These are phyloP conservation scores for Pleurotus platypus DNA, from an alignment of 768 basidiomycete genomes.

Conservation along the genomic window DNA sequence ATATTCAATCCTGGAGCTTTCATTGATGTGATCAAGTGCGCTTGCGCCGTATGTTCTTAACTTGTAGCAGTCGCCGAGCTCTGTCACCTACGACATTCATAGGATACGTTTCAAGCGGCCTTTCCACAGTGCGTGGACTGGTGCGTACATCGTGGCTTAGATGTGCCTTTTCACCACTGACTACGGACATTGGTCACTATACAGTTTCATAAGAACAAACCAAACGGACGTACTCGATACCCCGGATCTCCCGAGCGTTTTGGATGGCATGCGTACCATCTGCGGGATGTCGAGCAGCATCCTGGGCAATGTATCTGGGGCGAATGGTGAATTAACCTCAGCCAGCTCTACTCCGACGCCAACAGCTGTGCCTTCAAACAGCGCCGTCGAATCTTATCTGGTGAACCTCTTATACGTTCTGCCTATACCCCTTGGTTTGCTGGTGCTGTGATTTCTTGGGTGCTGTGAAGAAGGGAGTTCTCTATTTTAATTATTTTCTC, in stretches of 20 bases:
- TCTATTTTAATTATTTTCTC: neutral
- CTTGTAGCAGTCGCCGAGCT: conserved; percentile 34
- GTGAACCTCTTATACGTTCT: neutral
- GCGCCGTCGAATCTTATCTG: neutral
- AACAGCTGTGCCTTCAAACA: conserved; percentile 16
- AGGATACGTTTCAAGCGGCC: conserved; percentile 35
- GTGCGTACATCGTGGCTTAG: conserved; percentile 25
- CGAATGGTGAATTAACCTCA: conserved; percentile 36
- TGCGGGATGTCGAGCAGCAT: conserved; percentile 51
- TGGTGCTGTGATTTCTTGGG: neutral
- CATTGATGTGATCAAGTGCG: conserved; percentile 59
- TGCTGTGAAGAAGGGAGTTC: neutral
- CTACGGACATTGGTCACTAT: neutral
- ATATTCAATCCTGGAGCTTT: conserved; percentile 64
- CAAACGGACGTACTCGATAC: conserved; percentile 50
- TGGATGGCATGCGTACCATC: conserved; percentile 46
- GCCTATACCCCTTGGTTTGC: neutral
- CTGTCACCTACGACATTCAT: neutral
- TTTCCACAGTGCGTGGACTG: conserved; percentile 71
- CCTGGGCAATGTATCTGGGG: conserved; percentile 46
- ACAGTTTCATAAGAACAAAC: conserved; percentile 54
- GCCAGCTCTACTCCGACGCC: conserved; percentile 18
- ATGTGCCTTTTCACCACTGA: neutral
- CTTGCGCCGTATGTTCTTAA: conserved; percentile 36
- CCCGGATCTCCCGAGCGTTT: conserved; percentile 41